phyloP scores from a whole-genome alignment of 176 grass and related monocot genomes.

The Ampelocalamus luodianensis region DNA sequence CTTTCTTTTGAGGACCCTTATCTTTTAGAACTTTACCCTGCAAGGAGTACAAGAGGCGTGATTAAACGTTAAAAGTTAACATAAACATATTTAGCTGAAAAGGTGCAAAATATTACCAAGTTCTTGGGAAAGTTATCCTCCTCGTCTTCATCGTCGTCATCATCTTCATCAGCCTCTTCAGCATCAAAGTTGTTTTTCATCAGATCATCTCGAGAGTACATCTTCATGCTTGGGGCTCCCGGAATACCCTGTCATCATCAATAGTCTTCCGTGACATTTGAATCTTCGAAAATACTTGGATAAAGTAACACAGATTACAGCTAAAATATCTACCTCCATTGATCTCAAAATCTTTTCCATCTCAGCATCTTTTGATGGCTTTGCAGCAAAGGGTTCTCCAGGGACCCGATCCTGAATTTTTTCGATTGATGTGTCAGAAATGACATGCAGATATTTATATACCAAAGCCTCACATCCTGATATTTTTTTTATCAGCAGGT shows the following conservation, averaged over 20 bases:
- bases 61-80: constrained; percentile 18
- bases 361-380: constrained; percentile 90
- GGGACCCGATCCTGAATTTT: constrained; percentile 67
- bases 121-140: constrained; percentile 71
- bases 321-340: constrained; percentile 68
- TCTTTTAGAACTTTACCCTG: constrained; percentile 83
- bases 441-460: neutral
- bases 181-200: constrained; percentile 89
- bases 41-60: neutral
- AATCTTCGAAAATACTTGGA: neutral
- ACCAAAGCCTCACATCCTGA: neutral
- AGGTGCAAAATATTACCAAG: constrained; percentile 54
- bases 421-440: neutral
- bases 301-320: constrained; percentile 1
- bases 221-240: constrained; percentile 92
- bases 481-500: neutral
- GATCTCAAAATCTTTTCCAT: constrained; percentile 91
- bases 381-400: constrained; percentile 78
- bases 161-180: constrained; percentile 68
- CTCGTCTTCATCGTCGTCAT: constrained; percentile 72
- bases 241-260: constrained; percentile 68
- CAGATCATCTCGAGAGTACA: constrained; percentile 93
- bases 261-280: constrained; percentile 14
- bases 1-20: constrained; percentile 66
- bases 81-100: constrained; percentile 23